Base-by-base conservation (phyloP, 768 basidiomycete genomes). In the Pleurotus platypus region DNA sequence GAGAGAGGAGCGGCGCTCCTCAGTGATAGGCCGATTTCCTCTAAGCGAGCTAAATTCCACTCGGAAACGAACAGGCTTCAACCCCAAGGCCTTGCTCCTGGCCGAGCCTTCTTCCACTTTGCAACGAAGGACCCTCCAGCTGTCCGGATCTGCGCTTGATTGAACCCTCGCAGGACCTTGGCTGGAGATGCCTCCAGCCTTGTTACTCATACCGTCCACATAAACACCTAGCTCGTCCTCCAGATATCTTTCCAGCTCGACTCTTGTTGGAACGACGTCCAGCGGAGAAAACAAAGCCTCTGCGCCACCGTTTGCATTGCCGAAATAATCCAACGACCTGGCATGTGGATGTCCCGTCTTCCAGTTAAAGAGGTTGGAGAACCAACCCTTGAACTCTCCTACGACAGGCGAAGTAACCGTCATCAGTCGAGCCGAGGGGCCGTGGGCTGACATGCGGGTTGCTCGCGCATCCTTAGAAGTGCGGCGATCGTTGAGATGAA, bases 291-390 rank as follows among this genome's bases (percentile, higher is more conserved):
- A 87, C 18, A 83, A 65, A 27, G 79, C 66, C 38, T 59, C 58
- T 12, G 58, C 24, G 16, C 43, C 24, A 30, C 18, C 30, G 16
- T 30, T 16, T 11, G 62, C 59, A 22, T 61, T 59, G 39, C 54
- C 74, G 67, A 48, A 64, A 68, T 57, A 68, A 69, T 12, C 62
- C 58, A 72, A 68, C 65, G 71, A 64, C 77, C 55, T 45, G 20
- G 77, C 71, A 55, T 84, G 82, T 5, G 35, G 51, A 30, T 79
- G 77, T 16, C 43, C 15, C 13, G 58, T 37, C 66, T 90, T 94
- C 90, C 93, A 97, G 70, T 86, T 90, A 78, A 98, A 98, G 27
- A 98, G 76, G 62, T 90, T 96, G 18, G 92, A 91, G 72, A 98
- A 95, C 95, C 95, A 97, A 35, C 89, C 90, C 67, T 89, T 90